A percentile compares a stretch with the other conserved stretches of the same genome.
Conservation (phyloP, 202 grass and related monocot species). For the Sporobolus alterniflorus region DNA sequence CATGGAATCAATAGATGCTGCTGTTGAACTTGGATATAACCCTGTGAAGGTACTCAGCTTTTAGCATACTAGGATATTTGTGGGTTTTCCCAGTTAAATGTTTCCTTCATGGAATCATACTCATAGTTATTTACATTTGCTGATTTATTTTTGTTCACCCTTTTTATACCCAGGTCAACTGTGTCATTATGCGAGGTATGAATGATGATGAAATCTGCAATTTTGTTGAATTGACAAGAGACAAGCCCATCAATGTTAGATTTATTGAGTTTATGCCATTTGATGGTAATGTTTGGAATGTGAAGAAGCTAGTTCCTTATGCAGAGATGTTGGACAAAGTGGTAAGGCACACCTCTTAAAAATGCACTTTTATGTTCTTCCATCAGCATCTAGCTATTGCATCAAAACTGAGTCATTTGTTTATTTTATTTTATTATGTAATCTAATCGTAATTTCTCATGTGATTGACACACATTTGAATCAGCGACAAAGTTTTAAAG, state of each 20-base stretch:
- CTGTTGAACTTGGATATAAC: conserved; percentile 82
- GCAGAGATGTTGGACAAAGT: conserved; percentile 95
- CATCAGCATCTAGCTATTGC: not conserved
- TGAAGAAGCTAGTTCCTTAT: conserved; percentile 95
- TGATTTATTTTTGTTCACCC: not conserved
- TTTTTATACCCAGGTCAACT: conserved; percentile 69
- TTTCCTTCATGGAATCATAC: conserved; percentile 9
- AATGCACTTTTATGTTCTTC: conserved; percentile 35
- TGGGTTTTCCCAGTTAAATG: not conserved
- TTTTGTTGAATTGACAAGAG: conserved; percentile 90
- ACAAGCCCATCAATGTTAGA: conserved; percentile 89
- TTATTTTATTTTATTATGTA: conserved; percentile 20
- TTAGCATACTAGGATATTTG: not conserved
- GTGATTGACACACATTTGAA: conserved; percentile 34
- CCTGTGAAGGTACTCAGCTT: conserved; percentile 73
- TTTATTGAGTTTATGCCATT: conserved; percentile 99
- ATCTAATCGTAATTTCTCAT: conserved; percentile 16
- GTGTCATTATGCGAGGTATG: conserved; percentile 92
- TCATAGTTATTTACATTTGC: not conserved
- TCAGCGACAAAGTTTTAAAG: conserved; percentile 67
- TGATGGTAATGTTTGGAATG: conserved; percentile 99
- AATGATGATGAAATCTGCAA: conserved; percentile 97
- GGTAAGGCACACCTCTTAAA: conserved; percentile 76
- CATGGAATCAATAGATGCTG: conserved; percentile 79
- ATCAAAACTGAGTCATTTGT: conserved; percentile 9